phyloP scores from a whole-genome alignment of 768 basidiomycete species.

The Clavaria fumosa region DNA sequence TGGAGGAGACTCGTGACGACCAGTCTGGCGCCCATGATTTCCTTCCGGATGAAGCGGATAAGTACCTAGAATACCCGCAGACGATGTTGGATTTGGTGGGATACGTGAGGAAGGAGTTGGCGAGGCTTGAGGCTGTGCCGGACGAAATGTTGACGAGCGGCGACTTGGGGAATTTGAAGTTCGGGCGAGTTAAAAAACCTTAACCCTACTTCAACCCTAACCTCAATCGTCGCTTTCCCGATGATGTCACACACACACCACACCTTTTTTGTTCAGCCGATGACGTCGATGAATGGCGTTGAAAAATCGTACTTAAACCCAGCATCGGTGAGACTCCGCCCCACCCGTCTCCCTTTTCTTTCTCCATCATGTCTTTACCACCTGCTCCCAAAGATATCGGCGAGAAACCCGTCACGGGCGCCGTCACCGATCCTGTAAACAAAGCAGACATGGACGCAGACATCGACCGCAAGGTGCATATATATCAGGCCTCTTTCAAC shows the following conservation, averaged over 20 bases:
- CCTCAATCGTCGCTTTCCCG: too few relatives aligned
- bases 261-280: too few relatives aligned
- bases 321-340: too few relatives aligned
- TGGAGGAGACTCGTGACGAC: conserved; percentile 48
- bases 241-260: too few relatives aligned
- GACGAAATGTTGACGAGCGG: conserved; percentile 30
- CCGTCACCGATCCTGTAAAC: conserved; percentile 56
- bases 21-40: conserved; percentile 63
- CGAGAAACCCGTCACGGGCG: conserved; percentile 35
- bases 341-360: too few relatives aligned
- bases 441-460: conserved; percentile 49
- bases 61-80: conserved; percentile 60
- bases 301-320: too few relatives aligned
- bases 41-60: conserved; percentile 37
- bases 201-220: too few relatives aligned
- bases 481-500: neutral
- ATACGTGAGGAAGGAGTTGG: conserved; percentile 61
- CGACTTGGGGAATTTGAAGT: conserved; percentile 23
- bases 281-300: too few relatives aligned
- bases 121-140: conserved; percentile 40
- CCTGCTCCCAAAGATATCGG: conserved; percentile 46
- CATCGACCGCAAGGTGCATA: conserved; percentile 55
- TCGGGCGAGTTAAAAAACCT: conserved; percentile 18
- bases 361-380: conserved; percentile 51
- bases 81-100: conserved; percentile 54